Evolutionary conservation across 192 early-diverging fungal species (phyloP).

Genomic region (Obelidium mucronatum): DNA sequence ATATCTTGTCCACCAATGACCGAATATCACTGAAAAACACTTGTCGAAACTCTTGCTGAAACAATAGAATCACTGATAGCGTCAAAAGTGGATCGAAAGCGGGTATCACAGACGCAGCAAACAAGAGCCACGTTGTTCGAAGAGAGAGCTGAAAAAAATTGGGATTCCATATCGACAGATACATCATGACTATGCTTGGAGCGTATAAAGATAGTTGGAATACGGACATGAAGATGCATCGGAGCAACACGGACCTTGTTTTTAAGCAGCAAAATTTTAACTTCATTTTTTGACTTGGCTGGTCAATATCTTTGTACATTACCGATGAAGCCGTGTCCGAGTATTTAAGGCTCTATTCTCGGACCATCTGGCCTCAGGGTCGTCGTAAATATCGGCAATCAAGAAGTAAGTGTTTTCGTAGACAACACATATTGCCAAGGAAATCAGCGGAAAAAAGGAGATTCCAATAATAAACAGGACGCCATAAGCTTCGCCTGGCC

Average conservation of each 20-base stretch:
- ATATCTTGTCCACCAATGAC: too few relatives aligned
- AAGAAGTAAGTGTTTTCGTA: conserved; percentile 36
- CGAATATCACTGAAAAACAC: background rate
- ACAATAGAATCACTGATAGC: conserved; percentile 22
- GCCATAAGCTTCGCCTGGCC: background rate
- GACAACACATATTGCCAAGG: conserved; percentile 5
- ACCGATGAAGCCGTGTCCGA: background rate
- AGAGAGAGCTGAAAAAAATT: background rate
- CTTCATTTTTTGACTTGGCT: background rate
- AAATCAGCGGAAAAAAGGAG: background rate
- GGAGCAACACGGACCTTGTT: conserved; percentile 8
- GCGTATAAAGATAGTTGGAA: background rate
- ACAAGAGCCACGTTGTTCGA: background rate
- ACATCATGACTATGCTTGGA: conserved; percentile 6
- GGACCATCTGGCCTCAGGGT: background rate
- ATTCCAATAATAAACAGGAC: conserved; percentile 13
- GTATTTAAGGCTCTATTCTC: background rate
- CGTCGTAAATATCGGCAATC: conserved; percentile 19
- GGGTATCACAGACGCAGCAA: conserved; percentile 7
- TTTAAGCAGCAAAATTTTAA: background rate
- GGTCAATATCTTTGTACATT: background rate
- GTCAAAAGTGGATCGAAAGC: conserved; percentile 21
- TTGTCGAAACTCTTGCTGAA: conserved; percentile 26
- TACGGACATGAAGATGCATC: conserved; percentile 27
- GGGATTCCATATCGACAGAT: background rate